Conservation (phyloP, 2,329 filamentous ascomycete species). For the Paecilomyces formosus region DNA sequence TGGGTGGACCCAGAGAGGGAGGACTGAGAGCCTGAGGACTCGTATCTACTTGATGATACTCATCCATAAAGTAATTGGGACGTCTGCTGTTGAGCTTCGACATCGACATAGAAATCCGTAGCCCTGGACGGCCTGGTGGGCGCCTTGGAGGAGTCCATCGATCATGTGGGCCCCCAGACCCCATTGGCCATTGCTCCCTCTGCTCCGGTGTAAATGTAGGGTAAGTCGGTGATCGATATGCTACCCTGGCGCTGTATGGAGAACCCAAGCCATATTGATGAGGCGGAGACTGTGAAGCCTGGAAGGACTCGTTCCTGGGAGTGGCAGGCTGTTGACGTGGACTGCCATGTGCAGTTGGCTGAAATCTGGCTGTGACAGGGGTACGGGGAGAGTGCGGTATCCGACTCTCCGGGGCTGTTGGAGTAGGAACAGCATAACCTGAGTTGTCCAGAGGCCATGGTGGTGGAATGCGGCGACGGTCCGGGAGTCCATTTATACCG, state of each 20-base stretch:
- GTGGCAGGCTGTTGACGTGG: background rate
- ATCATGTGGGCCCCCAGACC: conserved; percentile 15
- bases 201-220: conserved; percentile 11
- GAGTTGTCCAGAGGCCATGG: conserved; percentile 18
- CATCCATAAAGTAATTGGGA: conserved; percentile 17
- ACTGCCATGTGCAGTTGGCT: background rate
- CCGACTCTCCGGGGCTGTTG: background rate
- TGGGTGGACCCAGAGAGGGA: conserved; percentile 20
- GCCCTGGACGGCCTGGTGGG: conserved; percentile 17
- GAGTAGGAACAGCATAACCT: background rate
- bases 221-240: conserved; percentile 11
- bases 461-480: conserved; percentile 20
- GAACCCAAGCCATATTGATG: background rate
- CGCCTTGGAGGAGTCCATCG: conserved; percentile 12
- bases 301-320: background rate
- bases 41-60: conserved; percentile 17
- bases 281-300: background rate
- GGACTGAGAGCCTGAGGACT: conserved; percentile 15
- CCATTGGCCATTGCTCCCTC: conserved; percentile 9
- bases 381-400: background rate
- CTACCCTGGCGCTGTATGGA: conserved; percentile 8
- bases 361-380: background rate
- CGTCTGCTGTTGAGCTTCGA: conserved; percentile 23
- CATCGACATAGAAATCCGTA: conserved; percentile 31
- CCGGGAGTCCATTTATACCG: conserved; percentile 15